Evolutionary conservation across 768 basidiomycete species (phyloP), one percentile per base, ranked within the genome.

Genomic region (Termitomyces sp.): DNA sequence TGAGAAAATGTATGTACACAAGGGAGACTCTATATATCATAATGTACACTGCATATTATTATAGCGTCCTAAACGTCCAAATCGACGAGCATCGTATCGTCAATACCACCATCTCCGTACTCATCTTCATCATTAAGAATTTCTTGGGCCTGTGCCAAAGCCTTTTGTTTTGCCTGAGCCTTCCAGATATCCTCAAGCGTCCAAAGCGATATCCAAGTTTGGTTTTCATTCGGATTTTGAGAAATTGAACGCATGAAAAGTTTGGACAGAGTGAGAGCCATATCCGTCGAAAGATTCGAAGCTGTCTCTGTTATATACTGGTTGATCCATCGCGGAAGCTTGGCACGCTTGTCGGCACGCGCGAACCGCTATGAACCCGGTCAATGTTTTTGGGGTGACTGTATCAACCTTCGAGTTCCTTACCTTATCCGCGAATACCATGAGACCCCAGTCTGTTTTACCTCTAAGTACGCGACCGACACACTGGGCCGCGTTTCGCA

Each of bases 341-440:
- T 98, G 36, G 93, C 90, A 37, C 96, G 83, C 74, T 96, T 96
- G 67, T 96, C 93, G 7, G 90, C 88, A 50, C 94, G 84, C 12
- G 93, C 92, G 68, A 94, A 96, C 22, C 93, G 88, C 93, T 96
- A 49, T 36, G 42, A 31, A 10, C 26, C 16, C 29, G n/a, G 28
- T 51, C 36, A 37, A 41, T 26, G 36, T 53, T 37, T 33, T 20
- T 22, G 45, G 13, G 29, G 36, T 13, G 39, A 41, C 31, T 29
- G 16, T 20, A 36, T 13, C 4, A 6, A n/a, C 56, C 51, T 2
- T 41, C 42, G 34, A 10, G 13, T n/a, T 20, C 64, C 69, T 47
- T 33, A 94, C 97, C 84, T 96, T 97, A 73, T 99, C 97, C 0
- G 97, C 97, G 70, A 99, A 99, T 12, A 98, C 86, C 97, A 99